Conservation (phyloP, 768 basidiomycete genomes). For the Amanita rimosa region DNA sequence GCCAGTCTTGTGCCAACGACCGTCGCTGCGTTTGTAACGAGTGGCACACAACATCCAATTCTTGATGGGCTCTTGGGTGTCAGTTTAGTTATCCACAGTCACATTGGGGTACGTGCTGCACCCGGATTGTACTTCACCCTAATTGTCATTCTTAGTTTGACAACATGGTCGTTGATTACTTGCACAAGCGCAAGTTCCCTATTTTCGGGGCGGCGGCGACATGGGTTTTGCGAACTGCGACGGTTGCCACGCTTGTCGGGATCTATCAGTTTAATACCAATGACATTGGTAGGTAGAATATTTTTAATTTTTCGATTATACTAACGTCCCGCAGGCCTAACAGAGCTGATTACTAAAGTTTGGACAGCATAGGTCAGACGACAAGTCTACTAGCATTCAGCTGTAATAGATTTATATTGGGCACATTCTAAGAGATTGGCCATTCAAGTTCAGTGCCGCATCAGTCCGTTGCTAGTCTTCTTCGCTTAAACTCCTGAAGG, state of each 20-base stretch:
- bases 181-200: constrained; percentile 93
- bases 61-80: constrained; percentile 85
- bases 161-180: constrained; percentile 70
- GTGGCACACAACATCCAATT: constrained; percentile 66
- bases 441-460: too few species aligned
- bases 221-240: constrained; percentile 74
- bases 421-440: too few species aligned
- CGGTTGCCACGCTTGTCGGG: constrained; percentile 76
- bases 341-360: constrained; percentile 71
- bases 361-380: constrained; percentile 57
- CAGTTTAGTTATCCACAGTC: constrained; percentile 86
- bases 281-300: constrained; percentile 70
- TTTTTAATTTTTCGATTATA: not conserved
- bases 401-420: not conserved
- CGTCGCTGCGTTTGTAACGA: constrained; percentile 74
- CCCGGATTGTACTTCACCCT: not conserved
- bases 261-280: constrained; percentile 99
- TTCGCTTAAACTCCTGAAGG: too few species aligned
- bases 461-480: too few species aligned
- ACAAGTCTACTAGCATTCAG: not conserved
- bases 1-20: constrained; percentile 85
- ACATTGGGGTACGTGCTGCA: constrained; percentile 79
- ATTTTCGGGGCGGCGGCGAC: constrained; percentile 49
- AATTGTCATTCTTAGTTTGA: constrained; percentile 46
- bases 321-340: constrained; percentile 44